Evolutionary conservation across 129 eudicot genomes (phyloP).

Genomic region (Helianthus annuus): DNA sequence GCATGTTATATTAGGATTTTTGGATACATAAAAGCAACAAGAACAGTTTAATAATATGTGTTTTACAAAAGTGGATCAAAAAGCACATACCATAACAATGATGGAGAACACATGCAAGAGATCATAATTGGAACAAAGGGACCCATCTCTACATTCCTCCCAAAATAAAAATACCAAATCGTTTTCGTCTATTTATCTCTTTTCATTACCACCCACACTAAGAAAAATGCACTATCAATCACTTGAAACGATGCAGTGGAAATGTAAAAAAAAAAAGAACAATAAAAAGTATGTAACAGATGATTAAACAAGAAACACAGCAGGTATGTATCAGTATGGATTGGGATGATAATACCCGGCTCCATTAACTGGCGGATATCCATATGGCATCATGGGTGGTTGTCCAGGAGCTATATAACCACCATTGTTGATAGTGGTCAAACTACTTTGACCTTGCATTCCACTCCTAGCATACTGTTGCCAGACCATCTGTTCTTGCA

Average conservation of each 20-base stretch:
- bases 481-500: conserved; percentile 79
- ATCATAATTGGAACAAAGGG: neutral
- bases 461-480: conserved; percentile 39
- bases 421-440: conserved; percentile 29
- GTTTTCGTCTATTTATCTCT: conserved; percentile 5
- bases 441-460: conserved; percentile 38
- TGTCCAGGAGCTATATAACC: conserved; percentile 51
- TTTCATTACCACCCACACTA: conserved; percentile 26
- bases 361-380: conserved; percentile 59
- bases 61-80: neutral
- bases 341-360: conserved; percentile 50
- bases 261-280: conserved; percentile 5
- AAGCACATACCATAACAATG: neutral
- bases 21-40: neutral
- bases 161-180: conserved; percentile 23
- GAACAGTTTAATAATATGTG: neutral
- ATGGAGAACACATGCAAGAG: neutral
- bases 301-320: conserved; percentile 24
- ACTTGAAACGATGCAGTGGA: conserved; percentile 26
- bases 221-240: conserved; percentile 22
- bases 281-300: conserved; percentile 18
- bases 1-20: neutral
- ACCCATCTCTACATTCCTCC: conserved; percentile 36
- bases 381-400: conserved; percentile 58
- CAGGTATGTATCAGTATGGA: conserved; percentile 43